Percentiles rank a stretch among this genome's conserved stretches.
Evolutionary conservation across 108 stramenopile genomes (phyloP).

Genomic region (Pseudonitzschia multistriata): DNA sequence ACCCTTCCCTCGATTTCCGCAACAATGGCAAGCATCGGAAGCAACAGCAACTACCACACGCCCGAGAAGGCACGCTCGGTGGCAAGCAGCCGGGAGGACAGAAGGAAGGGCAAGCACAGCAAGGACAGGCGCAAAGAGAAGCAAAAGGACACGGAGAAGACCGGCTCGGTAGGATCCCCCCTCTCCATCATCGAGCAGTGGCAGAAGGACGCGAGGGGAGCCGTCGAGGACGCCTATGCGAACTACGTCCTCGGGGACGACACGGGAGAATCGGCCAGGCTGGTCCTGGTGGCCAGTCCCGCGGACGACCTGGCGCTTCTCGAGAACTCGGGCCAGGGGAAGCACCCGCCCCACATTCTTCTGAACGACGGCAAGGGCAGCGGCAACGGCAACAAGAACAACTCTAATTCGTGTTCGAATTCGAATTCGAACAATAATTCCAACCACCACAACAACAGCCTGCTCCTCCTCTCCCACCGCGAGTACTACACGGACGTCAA

Average conservation of each 20-base stretch:
- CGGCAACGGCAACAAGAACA: too few relatives aligned
- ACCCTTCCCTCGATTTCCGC: neutral
- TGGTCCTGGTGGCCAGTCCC: conserved; percentile 62
- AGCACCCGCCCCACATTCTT: neutral
- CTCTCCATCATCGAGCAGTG: conserved; percentile 24
- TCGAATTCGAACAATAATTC: neutral
- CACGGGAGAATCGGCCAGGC: conserved; percentile 63
- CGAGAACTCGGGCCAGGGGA: neutral
- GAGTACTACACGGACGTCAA: neutral
- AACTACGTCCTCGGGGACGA: conserved; percentile 76
- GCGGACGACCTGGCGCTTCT: neutral
- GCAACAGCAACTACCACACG: neutral
- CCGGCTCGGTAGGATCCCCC: conserved; percentile 1
- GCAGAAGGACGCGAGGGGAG: conserved; percentile 39
- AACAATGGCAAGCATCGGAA: neutral
- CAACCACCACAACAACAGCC: neutral
- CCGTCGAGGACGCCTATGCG: conserved; percentile 68
- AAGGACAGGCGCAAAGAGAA: too few relatives aligned
- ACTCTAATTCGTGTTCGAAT: neutral
- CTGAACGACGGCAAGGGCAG: neutral
- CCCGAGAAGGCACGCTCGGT: neutral
- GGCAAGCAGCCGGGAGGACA: too few relatives aligned
- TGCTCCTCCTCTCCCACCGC: neutral
- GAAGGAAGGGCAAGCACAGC: too few relatives aligned
- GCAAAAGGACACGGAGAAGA: too few relatives aligned